These are phyloP conservation scores for Alnus rubra DNA, from an alignment of 306 rosid genomes.

Conservation along the genomic window DNA sequence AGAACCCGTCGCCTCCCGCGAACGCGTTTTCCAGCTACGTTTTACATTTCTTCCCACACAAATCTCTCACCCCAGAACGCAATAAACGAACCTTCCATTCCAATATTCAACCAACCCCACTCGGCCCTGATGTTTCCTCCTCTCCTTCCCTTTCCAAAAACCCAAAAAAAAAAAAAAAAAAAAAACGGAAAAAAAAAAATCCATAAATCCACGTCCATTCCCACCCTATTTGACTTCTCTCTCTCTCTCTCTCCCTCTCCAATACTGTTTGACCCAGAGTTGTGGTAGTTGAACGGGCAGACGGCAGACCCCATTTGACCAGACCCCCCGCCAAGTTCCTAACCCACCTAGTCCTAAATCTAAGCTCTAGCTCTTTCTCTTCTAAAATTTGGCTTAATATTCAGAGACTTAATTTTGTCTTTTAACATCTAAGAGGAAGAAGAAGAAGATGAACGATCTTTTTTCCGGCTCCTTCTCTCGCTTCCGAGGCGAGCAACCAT, in stretches of 20 bases:
- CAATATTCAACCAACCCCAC: neutral
- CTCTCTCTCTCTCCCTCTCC: neutral
- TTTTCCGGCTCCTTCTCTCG: constrained; percentile 79
- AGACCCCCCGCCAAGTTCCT: neutral
- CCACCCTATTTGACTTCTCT: neutral
- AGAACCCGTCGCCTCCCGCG: neutral
- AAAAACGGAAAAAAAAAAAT: too few species aligned
- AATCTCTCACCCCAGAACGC: neutral
- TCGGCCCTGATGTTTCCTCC: neutral
- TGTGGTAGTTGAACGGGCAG: neutral
- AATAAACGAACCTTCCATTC: neutral
- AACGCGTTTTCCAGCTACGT: constrained; percentile 23
- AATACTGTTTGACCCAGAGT: neutral
- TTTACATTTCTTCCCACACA: neutral
- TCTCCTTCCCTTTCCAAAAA: neutral
- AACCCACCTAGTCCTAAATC: neutral
- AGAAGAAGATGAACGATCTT: constrained; percentile 63
- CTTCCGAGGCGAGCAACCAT: constrained; percentile 51
- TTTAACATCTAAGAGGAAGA: neutral
- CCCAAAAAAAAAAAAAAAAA: too few species aligned
- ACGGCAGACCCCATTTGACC: constrained; percentile 6
- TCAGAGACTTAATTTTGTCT: neutral
- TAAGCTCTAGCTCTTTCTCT: neutral
- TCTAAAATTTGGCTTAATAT: neutral
- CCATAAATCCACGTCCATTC: neutral